Base-by-base conservation (phyloP, 768 basidiomycete genomes). In the Boletales sp. region DNA sequence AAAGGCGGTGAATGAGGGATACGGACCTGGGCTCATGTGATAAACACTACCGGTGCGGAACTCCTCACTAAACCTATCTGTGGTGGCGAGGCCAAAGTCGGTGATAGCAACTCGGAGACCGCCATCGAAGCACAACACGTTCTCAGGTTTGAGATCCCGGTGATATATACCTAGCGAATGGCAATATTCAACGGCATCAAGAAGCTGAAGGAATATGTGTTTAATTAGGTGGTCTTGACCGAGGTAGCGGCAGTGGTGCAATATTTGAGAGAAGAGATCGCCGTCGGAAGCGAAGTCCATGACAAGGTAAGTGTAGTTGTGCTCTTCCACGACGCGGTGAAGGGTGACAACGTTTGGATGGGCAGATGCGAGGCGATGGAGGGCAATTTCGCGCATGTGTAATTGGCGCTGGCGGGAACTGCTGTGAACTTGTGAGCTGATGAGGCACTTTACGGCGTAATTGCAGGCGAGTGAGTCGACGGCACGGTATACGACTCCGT, bases 1-100 rank as follows among this genome's bases (percentile, higher is more conserved):
- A 15, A 52, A 46, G 38, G 46, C 47, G 51, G 54, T 24, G 15
- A 24, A 40, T 44, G 40, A 24, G 47, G 38, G 40, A 41, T 48
- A 67, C 78, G 43, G 68, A 84, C 89, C 92, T 69, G 94, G 94
- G 62, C 91, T 94, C 88, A 98, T 94, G 70, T 97, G 95, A 69
- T 93, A 97, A n/a, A 94, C 83, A 60, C 90, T 94, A n/a, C 94
- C 94, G 32, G 94, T 97, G 45, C 90, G 83, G 69, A 94, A 92
- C 68, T 98, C 94, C 47, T 80, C 80, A 60, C 90, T 93, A 48
- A 81, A 74, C 63, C 80, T 81, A 55, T 95, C 92, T 18, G 87
- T 87, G 5, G 94, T 97, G 3, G 94, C 87, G 8, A 98, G 80
- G 19, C 95, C 95, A 68, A 98, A 98, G 71, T 98, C 95, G 34